Conservation (phyloP, 1,139 yeast species). For the Magnusiomyces fungicola region DNA sequence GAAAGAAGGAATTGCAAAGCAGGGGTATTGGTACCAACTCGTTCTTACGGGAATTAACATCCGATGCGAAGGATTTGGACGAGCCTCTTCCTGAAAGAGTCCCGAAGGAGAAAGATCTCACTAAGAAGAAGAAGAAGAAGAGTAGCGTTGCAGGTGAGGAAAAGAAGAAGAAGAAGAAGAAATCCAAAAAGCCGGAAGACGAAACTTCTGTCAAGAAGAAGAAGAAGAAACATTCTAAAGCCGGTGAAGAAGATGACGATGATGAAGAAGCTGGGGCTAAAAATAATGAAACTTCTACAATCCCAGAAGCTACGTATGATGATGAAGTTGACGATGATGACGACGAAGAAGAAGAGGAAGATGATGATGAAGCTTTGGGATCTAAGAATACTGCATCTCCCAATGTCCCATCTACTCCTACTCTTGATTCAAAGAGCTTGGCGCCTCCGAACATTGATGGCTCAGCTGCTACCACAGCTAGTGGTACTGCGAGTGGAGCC, state of each 20-base stretch:
- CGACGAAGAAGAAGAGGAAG: background rate
- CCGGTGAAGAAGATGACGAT: background rate
- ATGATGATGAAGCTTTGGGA: background rate
- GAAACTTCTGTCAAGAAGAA: background rate
- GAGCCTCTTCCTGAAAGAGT: background rate
- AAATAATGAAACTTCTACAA: background rate
- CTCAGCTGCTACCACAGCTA: too few species aligned
- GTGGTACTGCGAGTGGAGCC: too few species aligned
- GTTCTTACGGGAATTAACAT: slow-evolving; percentile 68
- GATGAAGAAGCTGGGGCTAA: background rate
- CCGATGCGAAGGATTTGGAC: background rate
- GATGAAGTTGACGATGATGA: background rate
- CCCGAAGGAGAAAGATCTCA: background rate
- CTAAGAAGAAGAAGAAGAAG: slow-evolving; percentile 1
- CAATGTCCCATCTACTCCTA: background rate
- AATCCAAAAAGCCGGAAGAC: background rate
- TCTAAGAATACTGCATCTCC: too few species aligned
- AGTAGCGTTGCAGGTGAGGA: background rate
- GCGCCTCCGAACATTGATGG: background rate
- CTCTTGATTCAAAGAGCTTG: background rate
- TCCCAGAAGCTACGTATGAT: background rate
- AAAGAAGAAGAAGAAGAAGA: slow-evolving; percentile 8
- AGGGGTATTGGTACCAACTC: slow-evolving; percentile 43
- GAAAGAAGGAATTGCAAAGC: slow-evolving; percentile 64
- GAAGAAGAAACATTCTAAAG: background rate